phyloP scores from a whole-genome alignment of 176 grass and related monocot genomes.

The Aegilops longissima region DNA sequence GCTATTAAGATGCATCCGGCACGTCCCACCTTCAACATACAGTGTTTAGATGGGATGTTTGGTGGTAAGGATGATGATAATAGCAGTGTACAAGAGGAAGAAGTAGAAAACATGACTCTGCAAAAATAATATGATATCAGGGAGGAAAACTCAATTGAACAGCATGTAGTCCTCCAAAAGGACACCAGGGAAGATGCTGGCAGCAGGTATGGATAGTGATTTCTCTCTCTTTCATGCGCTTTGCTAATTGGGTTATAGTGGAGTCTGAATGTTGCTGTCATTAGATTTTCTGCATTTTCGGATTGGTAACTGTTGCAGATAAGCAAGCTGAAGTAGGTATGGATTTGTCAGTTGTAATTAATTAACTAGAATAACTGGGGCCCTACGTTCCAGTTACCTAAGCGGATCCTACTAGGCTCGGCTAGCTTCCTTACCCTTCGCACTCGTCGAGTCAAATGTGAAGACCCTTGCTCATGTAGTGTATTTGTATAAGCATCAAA shows the following conservation, averaged over 20 bases:
- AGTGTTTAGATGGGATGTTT: neutral
- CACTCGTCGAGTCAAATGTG: too few relatives aligned
- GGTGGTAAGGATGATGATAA: neutral
- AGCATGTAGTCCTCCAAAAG: neutral
- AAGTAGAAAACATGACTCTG: neutral
- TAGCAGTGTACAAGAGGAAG: neutral
- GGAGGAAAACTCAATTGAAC: neutral
- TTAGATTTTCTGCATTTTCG: neutral
- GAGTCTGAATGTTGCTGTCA: neutral
- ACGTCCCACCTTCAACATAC: neutral
- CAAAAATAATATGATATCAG: neutral
- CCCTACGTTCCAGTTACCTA: too few relatives aligned
- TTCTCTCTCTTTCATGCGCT: neutral
- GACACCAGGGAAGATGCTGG: neutral
- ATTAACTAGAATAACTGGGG: neutral
- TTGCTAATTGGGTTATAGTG: neutral
- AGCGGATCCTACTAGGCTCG: too few relatives aligned
- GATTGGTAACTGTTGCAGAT: neutral
- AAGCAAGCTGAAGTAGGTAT: neutral
- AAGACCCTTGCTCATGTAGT: too few relatives aligned
- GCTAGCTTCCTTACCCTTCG: too few relatives aligned
- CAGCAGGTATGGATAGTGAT: neutral
- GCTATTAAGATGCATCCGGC: neutral
- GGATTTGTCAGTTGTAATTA: neutral
- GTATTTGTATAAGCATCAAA: too few relatives aligned